Conservation (phyloP, 2,329 filamentous ascomycete genomes). For the Didymella pomorum region DNA sequence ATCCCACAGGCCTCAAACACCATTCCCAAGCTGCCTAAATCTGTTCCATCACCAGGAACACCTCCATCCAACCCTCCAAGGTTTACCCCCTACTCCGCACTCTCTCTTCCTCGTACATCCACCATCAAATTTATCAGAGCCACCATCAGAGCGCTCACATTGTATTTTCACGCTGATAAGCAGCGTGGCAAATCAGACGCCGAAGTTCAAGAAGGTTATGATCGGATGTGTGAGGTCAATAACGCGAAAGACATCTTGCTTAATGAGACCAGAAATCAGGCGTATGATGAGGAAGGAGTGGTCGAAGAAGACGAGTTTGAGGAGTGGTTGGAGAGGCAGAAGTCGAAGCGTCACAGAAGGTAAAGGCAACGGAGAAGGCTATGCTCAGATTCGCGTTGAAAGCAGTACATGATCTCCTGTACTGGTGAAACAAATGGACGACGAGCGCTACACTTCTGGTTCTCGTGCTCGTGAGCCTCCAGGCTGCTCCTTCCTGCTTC, state of each 20-base stretch:
- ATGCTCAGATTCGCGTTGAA: background rate
- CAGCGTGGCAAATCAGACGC: background rate
- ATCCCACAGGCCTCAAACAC: too few relatives aligned
- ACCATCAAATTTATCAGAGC: background rate
- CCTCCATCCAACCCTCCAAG: background rate
- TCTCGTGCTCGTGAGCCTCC: too few relatives aligned
- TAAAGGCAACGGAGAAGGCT: background rate
- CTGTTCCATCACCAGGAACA: background rate
- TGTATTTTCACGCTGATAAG: background rate
- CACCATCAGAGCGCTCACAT: background rate
- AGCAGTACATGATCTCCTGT: background rate
- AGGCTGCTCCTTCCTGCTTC: too few relatives aligned
- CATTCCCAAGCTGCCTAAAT: too few relatives aligned
- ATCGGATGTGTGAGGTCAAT: background rate
- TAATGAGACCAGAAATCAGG: background rate
- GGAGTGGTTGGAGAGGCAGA: background rate
- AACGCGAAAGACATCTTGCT: background rate
- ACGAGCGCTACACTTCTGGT: background rate
- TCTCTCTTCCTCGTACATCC: background rate
- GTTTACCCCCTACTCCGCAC: background rate
- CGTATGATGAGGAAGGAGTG: background rate
- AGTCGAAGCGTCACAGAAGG: background rate
- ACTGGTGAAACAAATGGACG: background rate
- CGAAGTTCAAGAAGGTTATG: background rate
- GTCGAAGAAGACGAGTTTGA: background rate